phyloP scores from a whole-genome alignment of 345 rosid genomes.

The Orychophragmus violaceus region DNA sequence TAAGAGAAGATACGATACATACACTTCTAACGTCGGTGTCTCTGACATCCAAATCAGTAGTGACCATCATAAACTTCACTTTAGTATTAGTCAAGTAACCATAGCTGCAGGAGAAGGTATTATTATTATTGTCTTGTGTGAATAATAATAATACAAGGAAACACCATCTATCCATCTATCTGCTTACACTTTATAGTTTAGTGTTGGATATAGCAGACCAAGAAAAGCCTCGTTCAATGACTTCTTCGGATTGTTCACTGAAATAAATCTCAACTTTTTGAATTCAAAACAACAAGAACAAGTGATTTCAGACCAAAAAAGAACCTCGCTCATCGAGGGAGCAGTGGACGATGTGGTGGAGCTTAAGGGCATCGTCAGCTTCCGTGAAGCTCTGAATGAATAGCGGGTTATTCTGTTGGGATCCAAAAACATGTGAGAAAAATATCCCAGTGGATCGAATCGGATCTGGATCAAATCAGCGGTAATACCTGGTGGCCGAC shows the following conservation, averaged over 20 bases:
- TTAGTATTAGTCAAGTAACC: conserved; percentile 86
- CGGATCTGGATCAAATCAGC: background rate
- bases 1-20: conserved; percentile 9
- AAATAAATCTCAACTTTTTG: background rate
- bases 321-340: conserved; percentile 85
- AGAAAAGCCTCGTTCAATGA: conserved; percentile 79
- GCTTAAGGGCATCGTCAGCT: conserved; percentile 77
- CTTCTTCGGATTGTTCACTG: conserved; percentile 87
- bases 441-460: background rate
- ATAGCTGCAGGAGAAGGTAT: conserved; percentile 38
- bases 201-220: conserved; percentile 82
- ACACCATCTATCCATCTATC: background rate
- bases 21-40: conserved; percentile 86
- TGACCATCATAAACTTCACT: conserved; percentile 81
- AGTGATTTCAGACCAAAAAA: background rate
- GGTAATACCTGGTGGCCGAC: conserved; percentile 72
- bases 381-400: conserved; percentile 92
- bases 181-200: conserved; percentile 83
- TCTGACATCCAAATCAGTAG: conserved; percentile 70
- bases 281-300: background rate
- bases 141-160: background rate
- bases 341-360: conserved; percentile 89
- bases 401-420: conserved; percentile 71
- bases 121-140: background rate
- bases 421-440: background rate